Percentiles rank a stretch among this genome's conserved stretches.
Conservation (phyloP, 305 asterid species). For the Fraxinus sp. region DNA sequence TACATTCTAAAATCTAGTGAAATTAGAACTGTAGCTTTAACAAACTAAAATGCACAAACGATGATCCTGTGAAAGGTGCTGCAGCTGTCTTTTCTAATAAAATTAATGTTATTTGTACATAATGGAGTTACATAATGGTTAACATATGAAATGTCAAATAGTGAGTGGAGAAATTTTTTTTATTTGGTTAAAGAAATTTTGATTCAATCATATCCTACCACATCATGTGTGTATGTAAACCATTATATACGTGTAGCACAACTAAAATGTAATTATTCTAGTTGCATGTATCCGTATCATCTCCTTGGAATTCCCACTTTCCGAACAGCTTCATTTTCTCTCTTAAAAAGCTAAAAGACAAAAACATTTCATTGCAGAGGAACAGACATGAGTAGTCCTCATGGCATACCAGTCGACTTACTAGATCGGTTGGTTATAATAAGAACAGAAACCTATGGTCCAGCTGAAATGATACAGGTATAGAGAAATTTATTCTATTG, state of each 20-base stretch:
- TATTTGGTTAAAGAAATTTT: too few species aligned
- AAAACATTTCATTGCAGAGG: slow-evolving; percentile 54
- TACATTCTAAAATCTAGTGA: neutral
- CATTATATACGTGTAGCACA: too few species aligned
- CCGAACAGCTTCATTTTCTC: too few species aligned
- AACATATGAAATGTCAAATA: too few species aligned
- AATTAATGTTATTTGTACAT: too few species aligned
- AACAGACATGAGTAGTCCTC: slow-evolving; percentile 93
- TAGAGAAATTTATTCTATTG: neutral
- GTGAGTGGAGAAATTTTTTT: too few species aligned
- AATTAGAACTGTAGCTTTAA: neutral
- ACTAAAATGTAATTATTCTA: neutral
- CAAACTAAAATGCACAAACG: neutral
- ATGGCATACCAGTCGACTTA: slow-evolving; percentile 96
- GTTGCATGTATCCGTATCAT: neutral
- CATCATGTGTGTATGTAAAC: too few species aligned
- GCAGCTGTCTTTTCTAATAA: too few species aligned
- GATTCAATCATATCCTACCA: too few species aligned
- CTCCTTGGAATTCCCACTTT: neutral
- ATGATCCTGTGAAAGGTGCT: too few species aligned
- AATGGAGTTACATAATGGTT: too few species aligned
- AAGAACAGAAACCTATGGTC: slow-evolving; percentile 93
- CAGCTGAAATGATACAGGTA: slow-evolving; percentile 99
- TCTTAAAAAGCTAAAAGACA: neutral
- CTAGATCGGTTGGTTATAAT: slow-evolving; percentile 86